Evolutionary conservation across 257 asterid species (phyloP), one percentile per base, ranked within the genome.

Genomic region (Primulina eburnea): DNA sequence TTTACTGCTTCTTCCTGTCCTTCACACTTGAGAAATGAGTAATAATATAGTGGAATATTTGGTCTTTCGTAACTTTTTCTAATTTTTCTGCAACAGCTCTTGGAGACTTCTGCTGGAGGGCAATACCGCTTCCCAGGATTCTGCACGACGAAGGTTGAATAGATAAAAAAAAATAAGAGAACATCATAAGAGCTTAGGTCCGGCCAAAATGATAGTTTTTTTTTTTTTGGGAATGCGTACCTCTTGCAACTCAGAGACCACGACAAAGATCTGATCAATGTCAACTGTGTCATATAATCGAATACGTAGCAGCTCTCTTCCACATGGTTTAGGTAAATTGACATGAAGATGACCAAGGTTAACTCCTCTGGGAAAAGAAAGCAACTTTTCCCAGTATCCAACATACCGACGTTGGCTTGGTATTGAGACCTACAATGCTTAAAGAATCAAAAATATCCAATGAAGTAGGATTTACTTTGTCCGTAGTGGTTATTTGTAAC

Each of bases 351-450:
- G 80, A 10, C 75, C 69, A 20, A 61, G 69, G 60, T 78, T 64
- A 64, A 68, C 60, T 20, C 82, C 80, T 7, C 74, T 29, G 5
- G 85, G 35, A 26, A 77, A 75, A n/a, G 81, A 76, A 32, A 87
- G 77, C 26, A 75, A 0, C 21, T 78, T 72, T 80, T 90, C 95
- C 97, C 95, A 90, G 65, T 90, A 90, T 6, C 35, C 83, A 33
- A 88, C 97, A 29, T 88, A 90, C 7, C 96, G 89, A 24, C 90
- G 88, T 20, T 90, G 97, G 84, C 96, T 90, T 50, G 96, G 88
- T 72, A 90, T 90, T 0, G 97, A 88, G 33, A 88, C 97, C 93
- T 90, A 70, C 43, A 14, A 0, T 30, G 53, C n/a, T 11, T 47
- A 33, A 65, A 59, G 66, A 16, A 66, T 37, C 43, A 12, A 7